Conservation (phyloP, 1,284 basidiomycete genomes). For the Leccinum griseonigrum region DNA sequence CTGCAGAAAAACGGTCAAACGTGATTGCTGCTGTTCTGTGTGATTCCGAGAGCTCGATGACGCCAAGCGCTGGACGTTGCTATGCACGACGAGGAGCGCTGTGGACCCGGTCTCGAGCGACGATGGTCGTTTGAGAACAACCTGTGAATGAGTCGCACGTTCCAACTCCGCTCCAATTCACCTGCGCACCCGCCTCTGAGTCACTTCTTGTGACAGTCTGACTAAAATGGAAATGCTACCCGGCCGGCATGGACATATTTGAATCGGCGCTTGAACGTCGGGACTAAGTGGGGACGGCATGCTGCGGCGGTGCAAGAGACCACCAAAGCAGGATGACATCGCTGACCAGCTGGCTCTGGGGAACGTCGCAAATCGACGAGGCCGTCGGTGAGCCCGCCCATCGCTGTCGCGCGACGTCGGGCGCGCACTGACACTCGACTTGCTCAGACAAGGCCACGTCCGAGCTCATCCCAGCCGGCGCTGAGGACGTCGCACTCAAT, state of each 20-base stretch:
- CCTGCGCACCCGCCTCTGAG: conserved; percentile 16
- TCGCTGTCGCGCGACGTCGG: neutral
- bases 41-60: neutral
- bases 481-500: conserved; percentile 91
- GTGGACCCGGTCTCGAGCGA: conserved; percentile 22
- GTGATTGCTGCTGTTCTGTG: conserved; percentile 1
- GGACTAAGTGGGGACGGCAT: conserved; percentile 16
- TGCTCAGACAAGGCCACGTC: conserved; percentile 85
- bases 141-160: conserved; percentile 31
- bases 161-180: conserved; percentile 38
- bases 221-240: neutral
- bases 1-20: conserved; percentile 14
- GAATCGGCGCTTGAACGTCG: conserved; percentile 23
- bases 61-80: conserved; percentile 9
- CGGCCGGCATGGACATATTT: conserved; percentile 5
- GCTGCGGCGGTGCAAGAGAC: conserved; percentile 21
- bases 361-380: conserved; percentile 72
- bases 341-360: conserved; percentile 67
- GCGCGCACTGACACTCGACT: neutral
- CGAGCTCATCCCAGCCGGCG: conserved; percentile 76
- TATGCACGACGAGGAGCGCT: conserved; percentile 14
- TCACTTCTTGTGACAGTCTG: conserved; percentile 19
- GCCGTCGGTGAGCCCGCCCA: conserved; percentile 58
- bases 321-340: conserved; percentile 38
- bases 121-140: conserved; percentile 39